Evolutionary conservation across 1,284 basidiomycete species (phyloP), one percentile per base, ranked within the genome.

Genomic region (Puccinia novopanici): DNA sequence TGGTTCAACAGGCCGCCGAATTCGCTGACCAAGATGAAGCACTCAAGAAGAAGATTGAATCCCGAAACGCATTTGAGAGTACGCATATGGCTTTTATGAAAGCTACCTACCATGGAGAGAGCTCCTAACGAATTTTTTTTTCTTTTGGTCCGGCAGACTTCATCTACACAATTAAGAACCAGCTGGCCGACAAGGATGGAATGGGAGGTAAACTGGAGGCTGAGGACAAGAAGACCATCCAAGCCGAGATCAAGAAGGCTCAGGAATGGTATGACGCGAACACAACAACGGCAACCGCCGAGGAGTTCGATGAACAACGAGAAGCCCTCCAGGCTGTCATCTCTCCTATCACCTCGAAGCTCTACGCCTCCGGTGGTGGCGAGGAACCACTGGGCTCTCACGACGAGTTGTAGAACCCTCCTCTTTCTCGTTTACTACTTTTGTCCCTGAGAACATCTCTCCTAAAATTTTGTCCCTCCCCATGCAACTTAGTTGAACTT

Each of bases 1-100:
- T 99, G 96, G 92, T 98, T 81, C 89, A 88, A 77, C 93, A 95
- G 85, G 93, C 93, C 22, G 93, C 95, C 88, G 92, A 93, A 88
- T 96, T 93, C 89, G 94, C 92, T 88, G 89, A 90, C 88, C 87
- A 85, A 89, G 87, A 87, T 83, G 87, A 86, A 81, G 87, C 85
- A 45, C 15, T 45, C 45, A 45, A 45, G 45, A 45, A 15, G 45
- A 45, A 45, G 84, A 93, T 95, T 83, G 94, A 96, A 86, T 89
- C 93, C 22, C 89, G 93, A 82, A 94, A 94, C 88, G 87, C 75
- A 13, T 79, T 79, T 74, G 78, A 80, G 57, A 80, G 78, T 80
- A 45, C 84, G 85, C 42, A 45, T n/a, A n/a, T n/a, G n/a, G n/a
- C n/a, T n/a, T n/a, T n/a, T n/a, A n/a, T n/a, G n/a, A n/a, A n/a